Conservation (phyloP, 768 basidiomycete species). For the Auricularia auricula-judae region DNA sequence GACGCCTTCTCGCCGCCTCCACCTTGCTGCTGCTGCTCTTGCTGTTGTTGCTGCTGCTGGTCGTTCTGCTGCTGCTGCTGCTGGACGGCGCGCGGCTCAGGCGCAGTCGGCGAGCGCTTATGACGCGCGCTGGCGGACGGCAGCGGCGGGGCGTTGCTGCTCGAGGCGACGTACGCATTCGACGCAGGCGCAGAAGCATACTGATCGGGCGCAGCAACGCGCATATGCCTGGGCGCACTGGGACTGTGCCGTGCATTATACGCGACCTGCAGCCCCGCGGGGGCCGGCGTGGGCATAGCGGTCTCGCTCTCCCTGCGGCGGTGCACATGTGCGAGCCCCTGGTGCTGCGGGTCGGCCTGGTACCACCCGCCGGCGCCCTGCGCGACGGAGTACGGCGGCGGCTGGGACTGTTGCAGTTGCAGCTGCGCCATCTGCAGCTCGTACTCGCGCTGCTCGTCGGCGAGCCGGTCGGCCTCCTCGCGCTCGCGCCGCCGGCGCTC, state of each 20-base stretch:
- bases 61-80: slow-evolving; percentile 28
- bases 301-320: not conserved
- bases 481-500: not conserved
- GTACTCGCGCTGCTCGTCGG: not conserved
- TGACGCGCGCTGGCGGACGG: slow-evolving; percentile 26
- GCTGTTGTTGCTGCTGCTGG: slow-evolving; percentile 19
- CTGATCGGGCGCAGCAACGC: not conserved
- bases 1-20: slow-evolving; percentile 27
- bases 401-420: not conserved
- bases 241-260: not conserved
- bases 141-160: not conserved
- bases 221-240: not conserved
- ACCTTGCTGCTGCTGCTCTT: slow-evolving; percentile 29
- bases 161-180: too few relatives aligned
- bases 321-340: not conserved
- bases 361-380: not conserved
- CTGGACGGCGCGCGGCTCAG: slow-evolving; percentile 33
- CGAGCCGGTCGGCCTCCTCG: not conserved
- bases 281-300: not conserved
- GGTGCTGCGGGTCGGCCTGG: not conserved
- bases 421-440: not conserved
- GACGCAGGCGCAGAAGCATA: too few relatives aligned
- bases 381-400: not conserved
- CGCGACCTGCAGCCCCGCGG: not conserved
- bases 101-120: slow-evolving; percentile 59